These are phyloP conservation scores for Melanogaster broomeanus DNA, from an alignment of 768 basidiomycete genomes.

Conservation along the genomic window DNA sequence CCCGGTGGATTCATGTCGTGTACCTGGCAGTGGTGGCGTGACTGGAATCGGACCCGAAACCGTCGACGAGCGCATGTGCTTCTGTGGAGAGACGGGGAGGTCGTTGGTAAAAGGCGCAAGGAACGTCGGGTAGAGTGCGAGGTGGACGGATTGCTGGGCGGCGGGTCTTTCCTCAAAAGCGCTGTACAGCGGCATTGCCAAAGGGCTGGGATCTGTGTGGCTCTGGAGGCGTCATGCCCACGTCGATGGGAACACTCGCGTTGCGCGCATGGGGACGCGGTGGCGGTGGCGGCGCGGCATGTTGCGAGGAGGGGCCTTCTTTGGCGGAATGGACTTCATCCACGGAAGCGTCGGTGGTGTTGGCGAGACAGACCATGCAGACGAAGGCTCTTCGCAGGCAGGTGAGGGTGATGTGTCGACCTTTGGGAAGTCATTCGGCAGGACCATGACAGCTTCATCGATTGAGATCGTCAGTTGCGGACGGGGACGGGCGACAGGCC, in stretches of 20 bases:
- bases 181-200: slow-evolving; percentile 45
- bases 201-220: slow-evolving; percentile 22
- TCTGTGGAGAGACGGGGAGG: slow-evolving; percentile 16
- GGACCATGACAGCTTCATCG: slow-evolving; percentile 37
- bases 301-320: slow-evolving; percentile 38
- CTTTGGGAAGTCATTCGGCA: slow-evolving; percentile 25
- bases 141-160: slow-evolving; percentile 16
- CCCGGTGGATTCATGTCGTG: slow-evolving; percentile 20
- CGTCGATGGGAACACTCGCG: slow-evolving; percentile 39
- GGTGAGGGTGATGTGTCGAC: slow-evolving; percentile 31
- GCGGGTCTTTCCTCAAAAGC: slow-evolving; percentile 33
- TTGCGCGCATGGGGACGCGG: slow-evolving; percentile 33
- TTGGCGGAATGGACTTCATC: slow-evolving; percentile 24
- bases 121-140: slow-evolving; percentile 17
- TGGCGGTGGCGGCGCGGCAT: slow-evolving; percentile 33
- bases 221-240: slow-evolving; percentile 27
- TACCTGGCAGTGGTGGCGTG: slow-evolving; percentile 14
- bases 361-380: slow-evolving; percentile 36
- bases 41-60: slow-evolving; percentile 10
- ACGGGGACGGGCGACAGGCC: slow-evolving; percentile 16
- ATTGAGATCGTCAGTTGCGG: slow-evolving; percentile 47
- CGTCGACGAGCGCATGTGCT: slow-evolving; percentile 23
- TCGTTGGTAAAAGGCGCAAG: slow-evolving; percentile 5
- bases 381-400: slow-evolving; percentile 23
- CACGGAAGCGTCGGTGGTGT: slow-evolving; percentile 25